Evolutionary conservation across 1,284 basidiomycete species (phyloP).

Genomic region (Amylostereum chailletii): DNA sequence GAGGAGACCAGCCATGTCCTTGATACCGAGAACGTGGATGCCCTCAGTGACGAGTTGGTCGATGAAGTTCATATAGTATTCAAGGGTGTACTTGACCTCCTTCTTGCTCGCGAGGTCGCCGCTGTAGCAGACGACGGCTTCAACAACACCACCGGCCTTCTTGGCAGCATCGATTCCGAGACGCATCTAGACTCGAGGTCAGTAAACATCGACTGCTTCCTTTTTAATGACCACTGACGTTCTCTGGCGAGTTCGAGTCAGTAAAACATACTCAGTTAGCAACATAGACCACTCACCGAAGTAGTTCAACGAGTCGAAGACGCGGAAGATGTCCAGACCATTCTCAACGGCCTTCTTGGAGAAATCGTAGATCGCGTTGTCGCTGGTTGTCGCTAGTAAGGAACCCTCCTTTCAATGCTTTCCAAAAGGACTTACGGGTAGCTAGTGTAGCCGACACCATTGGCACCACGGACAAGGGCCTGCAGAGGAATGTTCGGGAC

Average conservation of each 20-base stretch:
- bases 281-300: constrained; percentile 54
- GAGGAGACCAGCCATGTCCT: constrained; percentile 98
- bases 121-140: constrained; percentile 98
- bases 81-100: constrained; percentile 95
- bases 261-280: not conserved
- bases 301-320: constrained; percentile 99
- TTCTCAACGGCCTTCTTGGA: constrained; percentile 98
- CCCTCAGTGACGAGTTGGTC: constrained; percentile 92
- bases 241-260: not conserved
- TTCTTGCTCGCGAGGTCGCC: constrained; percentile 95
- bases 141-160: constrained; percentile 97
- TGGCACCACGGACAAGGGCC: constrained; percentile 97
- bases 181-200: constrained; percentile 55
- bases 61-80: constrained; percentile 97
- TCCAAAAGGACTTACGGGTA: constrained; percentile 69
- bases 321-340: constrained; percentile 98
- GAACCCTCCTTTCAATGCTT: not conserved
- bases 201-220: not conserved
- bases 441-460: constrained; percentile 98
- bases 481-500: constrained; percentile 99
- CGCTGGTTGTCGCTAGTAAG: constrained; percentile 34
- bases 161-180: constrained; percentile 98
- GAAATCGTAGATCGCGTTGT: constrained; percentile 99
- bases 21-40: constrained; percentile 96
- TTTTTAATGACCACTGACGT: not conserved